Evolutionary conservation across 2,329 filamentous ascomycete genomes (phyloP), one percentile per base, ranked within the genome.

Genomic region (Sporothrix phasma): DNA sequence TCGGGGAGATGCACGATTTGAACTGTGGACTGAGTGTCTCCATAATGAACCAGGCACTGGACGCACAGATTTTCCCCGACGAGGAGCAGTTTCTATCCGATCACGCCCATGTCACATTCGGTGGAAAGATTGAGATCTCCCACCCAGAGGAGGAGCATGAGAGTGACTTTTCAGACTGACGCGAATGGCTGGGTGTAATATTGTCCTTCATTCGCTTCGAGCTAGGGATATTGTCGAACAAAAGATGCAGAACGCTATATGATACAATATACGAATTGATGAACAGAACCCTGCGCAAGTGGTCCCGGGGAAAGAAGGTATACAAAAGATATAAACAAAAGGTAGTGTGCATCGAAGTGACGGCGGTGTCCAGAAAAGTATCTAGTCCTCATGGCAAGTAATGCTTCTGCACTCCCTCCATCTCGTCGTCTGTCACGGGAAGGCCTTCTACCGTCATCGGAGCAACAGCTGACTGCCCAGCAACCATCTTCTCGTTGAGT

Each of bases 401-500:
- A n/a, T 62, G 34, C n/a, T 46, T 24, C 34, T 41, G 17, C 8
- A 41, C 61, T 19, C 45, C 62, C 37, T 63, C 64, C 64, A 65
- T 62, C 17, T 56, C 59, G 26, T 31, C 43, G 46, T 68, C 60
- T 1, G 24, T n/a, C 37, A 49, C 45, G 31, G 65, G 53, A 34
- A 51, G 29, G 8, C 41, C 53, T 39, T 26, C 39, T 22, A 31
- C 56, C 5, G 53, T 34, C 5, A 51, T 43, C 24, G 11, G n/a
- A 24, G 39, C 39, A 17, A 19, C 24, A 19, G 24, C 39, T 10
- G 56, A 17, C 11, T 22, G 29, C 7, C 53, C n/a, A 26, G 31
- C 34, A 29, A 47, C 22, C 64, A 64, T 69, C 66, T 71, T 86
- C 67, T 85, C 76, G 69, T 80, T 82, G 51, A 99, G 77, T 74